phyloP scores from a whole-genome alignment of 192 early-diverging fungal genomes.

The Coemansia sp. region DNA sequence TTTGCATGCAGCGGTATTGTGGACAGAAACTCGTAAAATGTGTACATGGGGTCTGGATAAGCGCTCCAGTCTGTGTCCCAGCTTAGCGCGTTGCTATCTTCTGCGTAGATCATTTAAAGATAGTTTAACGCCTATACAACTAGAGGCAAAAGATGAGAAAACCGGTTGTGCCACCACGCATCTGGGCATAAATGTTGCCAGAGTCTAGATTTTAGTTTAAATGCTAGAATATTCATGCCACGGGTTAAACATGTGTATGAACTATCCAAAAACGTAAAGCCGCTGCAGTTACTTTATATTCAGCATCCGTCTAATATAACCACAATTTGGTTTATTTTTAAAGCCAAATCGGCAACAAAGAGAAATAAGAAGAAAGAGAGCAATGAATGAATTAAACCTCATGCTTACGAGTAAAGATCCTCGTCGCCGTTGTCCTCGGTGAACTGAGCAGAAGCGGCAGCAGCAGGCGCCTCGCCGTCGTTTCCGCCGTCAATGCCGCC shows the following conservation, averaged over 20 bases:
- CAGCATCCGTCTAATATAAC: too few species aligned
- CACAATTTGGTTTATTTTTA: background rate
- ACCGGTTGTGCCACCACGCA: background rate
- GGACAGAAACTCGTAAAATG: slow-evolving; percentile 27
- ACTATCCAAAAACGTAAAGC: too few species aligned
- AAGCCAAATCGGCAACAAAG: background rate
- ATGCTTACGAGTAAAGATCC: slow-evolving; percentile 50
- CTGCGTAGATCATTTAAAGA: slow-evolving; percentile 33
- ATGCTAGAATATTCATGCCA: too few species aligned
- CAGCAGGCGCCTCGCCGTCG: slow-evolving; percentile 14
- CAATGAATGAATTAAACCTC: background rate
- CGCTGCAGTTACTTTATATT: too few species aligned
- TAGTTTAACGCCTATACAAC: background rate
- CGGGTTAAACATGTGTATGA: too few species aligned
- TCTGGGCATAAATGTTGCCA: background rate
- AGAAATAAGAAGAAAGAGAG: slow-evolving; percentile 2
- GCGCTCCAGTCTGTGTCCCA: slow-evolving; percentile 16
- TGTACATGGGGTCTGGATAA: background rate
- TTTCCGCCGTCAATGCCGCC: slow-evolving; percentile 44
- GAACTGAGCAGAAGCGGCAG: slow-evolving; percentile 33
- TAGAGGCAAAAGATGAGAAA: background rate
- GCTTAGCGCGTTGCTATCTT: slow-evolving; percentile 33
- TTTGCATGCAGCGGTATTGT: slow-evolving; percentile 34
- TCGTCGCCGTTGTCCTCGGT: slow-evolving; percentile 47
- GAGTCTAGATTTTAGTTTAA: background rate